Conservation (phyloP, 225 moss, liverwort and hornwort genomes). For the Bryum argenteum region DNA sequence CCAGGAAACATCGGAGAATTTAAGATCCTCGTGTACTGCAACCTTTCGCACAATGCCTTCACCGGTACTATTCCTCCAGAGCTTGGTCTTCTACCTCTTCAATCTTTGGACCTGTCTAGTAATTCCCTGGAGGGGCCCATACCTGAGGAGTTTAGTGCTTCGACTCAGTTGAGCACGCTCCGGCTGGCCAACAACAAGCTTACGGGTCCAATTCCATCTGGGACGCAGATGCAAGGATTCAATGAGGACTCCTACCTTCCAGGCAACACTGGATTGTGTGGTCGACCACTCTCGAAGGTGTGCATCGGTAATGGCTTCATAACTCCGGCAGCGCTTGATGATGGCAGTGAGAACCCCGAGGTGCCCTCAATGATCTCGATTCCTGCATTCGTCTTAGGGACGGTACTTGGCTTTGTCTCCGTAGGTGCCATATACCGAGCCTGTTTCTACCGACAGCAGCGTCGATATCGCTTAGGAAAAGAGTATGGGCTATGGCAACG, state of each 20-base stretch:
- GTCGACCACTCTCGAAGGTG: conserved; percentile 10
- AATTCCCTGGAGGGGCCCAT: conserved; percentile 30
- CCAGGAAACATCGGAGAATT: conserved; percentile 20
- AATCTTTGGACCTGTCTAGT: conserved; percentile 29
- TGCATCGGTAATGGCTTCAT: conserved; percentile 14
- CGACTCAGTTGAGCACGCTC: conserved; percentile 23
- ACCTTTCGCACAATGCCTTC: conserved; percentile 24
- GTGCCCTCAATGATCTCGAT: conserved; percentile 2
- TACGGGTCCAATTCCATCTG: conserved; percentile 24
- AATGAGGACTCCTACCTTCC: conserved; percentile 30
- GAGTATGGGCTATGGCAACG: conserved; percentile 24
- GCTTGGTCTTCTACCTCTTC: conserved; percentile 16
- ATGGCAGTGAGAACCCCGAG: neutral
- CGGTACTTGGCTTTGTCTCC: conserved; percentile 13
- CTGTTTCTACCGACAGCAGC: conserved; percentile 9
- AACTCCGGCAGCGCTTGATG: neutral
- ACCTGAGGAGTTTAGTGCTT: conserved; percentile 16
- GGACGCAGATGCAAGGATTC: conserved; percentile 35
- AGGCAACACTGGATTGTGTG: conserved; percentile 26
- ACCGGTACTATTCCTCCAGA: conserved; percentile 11
- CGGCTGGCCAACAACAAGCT: conserved; percentile 23
- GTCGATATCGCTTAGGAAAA: neutral
- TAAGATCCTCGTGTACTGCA: conserved; percentile 26
- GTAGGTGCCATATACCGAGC: conserved; percentile 16
- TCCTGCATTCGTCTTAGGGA: conserved; percentile 25